A percentile compares a stretch with the other conserved stretches of the same genome.
Conservation (phyloP, 768 basidiomycete genomes). For the Hericium coralloides region DNA sequence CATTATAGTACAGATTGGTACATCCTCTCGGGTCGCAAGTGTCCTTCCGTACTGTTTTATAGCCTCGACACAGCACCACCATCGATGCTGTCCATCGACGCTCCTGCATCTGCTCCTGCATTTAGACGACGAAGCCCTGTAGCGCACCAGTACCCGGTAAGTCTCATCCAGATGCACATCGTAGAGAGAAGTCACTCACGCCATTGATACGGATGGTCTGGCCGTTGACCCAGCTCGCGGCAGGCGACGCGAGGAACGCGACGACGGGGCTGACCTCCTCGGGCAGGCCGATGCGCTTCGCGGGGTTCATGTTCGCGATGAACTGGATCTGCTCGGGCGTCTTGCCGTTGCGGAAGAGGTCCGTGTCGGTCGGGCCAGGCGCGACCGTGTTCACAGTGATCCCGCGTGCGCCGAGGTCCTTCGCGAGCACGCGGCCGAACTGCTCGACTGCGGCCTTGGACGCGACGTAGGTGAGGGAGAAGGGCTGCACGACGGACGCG, state of each 20-base stretch:
- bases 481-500: conserved; percentile 35
- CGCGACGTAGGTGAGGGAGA: conserved; percentile 41
- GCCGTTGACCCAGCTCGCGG: conserved; percentile 49
- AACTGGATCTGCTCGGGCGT: conserved; percentile 34
- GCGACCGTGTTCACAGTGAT: conserved; percentile 52
- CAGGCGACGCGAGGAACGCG: conserved; percentile 41
- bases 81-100: too few species aligned
- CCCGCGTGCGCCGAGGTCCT: conserved; percentile 43
- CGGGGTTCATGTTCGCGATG: conserved; percentile 38
- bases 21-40: too few species aligned
- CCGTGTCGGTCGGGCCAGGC: conserved; percentile 47
- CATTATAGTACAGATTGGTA: too few species aligned
- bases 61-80: too few species aligned
- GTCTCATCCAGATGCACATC: not conserved
- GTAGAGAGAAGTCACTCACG: conserved; percentile 26
- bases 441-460: conserved; percentile 57
- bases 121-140: conserved; percentile 1
- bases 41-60: too few species aligned
- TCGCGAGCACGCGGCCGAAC: conserved; percentile 45
- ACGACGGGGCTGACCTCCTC: conserved; percentile 49
- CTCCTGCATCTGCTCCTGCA: too few species aligned
- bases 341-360: conserved; percentile 48
- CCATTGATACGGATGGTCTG: conserved; percentile 51
- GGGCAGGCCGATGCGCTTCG: conserved; percentile 35
- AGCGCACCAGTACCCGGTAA: not conserved